These are phyloP conservation scores for Vicia sativa DNA, from an alignment of 306 rosid genomes.

Conservation along the genomic window DNA sequence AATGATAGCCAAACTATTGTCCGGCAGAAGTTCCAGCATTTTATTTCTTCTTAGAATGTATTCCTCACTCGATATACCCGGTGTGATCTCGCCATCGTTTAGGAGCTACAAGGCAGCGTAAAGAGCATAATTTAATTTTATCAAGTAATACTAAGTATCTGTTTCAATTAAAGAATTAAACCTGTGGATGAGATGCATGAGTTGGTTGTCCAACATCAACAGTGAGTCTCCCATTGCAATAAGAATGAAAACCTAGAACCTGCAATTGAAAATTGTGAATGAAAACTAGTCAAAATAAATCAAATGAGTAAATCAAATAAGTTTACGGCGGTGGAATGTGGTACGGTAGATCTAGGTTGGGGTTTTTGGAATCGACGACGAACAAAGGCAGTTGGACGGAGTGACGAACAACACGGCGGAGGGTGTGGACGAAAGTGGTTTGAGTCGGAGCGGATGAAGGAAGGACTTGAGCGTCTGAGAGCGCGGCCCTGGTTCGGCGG, in stretches of 20 bases:
- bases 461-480: too few species aligned
- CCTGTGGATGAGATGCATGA: conserved; percentile 82
- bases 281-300: conserved; percentile 28
- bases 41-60: conserved; percentile 73
- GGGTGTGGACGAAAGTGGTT: too few species aligned
- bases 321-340: too few species aligned
- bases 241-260: conserved; percentile 57
- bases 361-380: too few species aligned
- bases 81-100: conserved; percentile 85
- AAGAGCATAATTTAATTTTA: neutral
- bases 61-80: conserved; percentile 75
- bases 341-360: too few species aligned
- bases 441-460: too few species aligned
- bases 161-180: neutral
- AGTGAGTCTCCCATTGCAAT: conserved; percentile 46
- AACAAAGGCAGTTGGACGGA: too few species aligned
- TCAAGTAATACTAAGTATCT: neutral
- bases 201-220: conserved; percentile 92
- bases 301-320: too few species aligned
- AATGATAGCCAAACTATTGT: conserved; percentile 82
- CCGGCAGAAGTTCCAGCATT: conserved; percentile 83
- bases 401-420: too few species aligned
- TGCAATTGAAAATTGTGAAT: conserved; percentile 43
- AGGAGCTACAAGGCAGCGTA: conserved; percentile 57
- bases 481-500: too few species aligned